These are phyloP conservation scores for Mycena belliarum DNA, from an alignment of 768 basidiomycete species.

Conservation along the genomic window DNA sequence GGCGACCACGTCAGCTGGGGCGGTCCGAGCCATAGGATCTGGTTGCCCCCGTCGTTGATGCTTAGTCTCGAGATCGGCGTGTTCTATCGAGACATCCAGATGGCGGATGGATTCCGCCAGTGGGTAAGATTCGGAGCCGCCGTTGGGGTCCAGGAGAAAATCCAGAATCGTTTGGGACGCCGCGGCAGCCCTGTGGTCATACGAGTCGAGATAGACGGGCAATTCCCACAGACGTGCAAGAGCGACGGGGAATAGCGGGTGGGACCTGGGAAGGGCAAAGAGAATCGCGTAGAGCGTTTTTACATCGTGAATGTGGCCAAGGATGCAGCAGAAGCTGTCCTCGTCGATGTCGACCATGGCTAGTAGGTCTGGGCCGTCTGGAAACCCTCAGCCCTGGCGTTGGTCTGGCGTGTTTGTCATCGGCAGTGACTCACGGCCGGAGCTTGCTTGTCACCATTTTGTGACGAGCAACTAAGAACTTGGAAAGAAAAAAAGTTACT, in stretches of 20 bases:
- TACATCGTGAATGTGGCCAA: slow-evolving; percentile 5
- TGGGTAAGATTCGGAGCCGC: background rate
- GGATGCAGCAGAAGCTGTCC: slow-evolving; percentile 13
- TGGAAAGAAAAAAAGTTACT: too few species aligned
- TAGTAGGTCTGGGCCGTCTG: too few species aligned
- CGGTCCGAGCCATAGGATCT: background rate
- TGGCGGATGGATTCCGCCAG: background rate
- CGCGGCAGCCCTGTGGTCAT: background rate
- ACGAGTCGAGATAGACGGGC: slow-evolving; percentile 15
- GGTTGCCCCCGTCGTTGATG: background rate
- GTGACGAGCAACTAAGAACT: too few species aligned
- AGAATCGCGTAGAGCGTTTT: slow-evolving; percentile 3
- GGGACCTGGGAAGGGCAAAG: slow-evolving; percentile 4
- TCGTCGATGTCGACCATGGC: slow-evolving; percentile 3
- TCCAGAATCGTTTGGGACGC: slow-evolving; percentile 8
- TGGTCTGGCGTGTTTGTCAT: too few species aligned
- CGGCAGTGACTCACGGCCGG: too few species aligned
- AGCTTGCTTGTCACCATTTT: too few species aligned
- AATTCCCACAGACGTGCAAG: slow-evolving; percentile 12
- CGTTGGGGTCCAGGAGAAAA: background rate
- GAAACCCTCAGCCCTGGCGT: too few species aligned
- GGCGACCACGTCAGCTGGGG: background rate
- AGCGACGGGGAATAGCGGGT: slow-evolving; percentile 4
- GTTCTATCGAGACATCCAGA: background rate
- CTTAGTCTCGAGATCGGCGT: background rate